phyloP scores from a whole-genome alignment of 495 filamentous ascomycete genomes.

The Hypoxylon trugodes region DNA sequence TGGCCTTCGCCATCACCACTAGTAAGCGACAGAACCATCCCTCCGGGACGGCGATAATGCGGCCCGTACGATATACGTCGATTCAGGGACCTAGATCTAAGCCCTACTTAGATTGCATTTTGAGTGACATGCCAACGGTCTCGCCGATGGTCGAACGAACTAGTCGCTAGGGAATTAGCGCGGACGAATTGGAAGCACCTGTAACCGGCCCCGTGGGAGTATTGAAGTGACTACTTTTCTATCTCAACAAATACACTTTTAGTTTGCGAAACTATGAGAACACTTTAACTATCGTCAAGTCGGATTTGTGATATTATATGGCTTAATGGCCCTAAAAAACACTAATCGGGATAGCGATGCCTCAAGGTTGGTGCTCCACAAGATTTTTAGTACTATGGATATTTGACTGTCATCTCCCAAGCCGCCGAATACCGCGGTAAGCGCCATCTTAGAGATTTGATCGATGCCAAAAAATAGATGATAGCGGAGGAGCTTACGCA shows the following conservation, averaged over 20 bases:
- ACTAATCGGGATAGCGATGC: no score
- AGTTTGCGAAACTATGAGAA: no score
- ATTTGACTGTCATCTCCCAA: not conserved
- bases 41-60: not conserved
- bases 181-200: constrained; percentile 4
- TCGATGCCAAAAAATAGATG: no score
- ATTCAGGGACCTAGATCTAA: not conserved
- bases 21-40: not conserved
- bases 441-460: no score
- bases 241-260: no score
- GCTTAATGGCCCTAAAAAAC: no score
- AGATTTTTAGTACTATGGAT: no score
- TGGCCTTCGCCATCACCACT: not conserved
- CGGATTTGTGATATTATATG: no score
- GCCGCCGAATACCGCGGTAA: not conserved
- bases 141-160: not conserved
- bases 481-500: no score
- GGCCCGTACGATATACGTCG: not conserved
- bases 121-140: not conserved
- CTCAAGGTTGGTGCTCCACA: no score
- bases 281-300: no score
- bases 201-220: not conserved
- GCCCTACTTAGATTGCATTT: not conserved
- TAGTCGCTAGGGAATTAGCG: constrained; percentile 2
- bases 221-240: not conserved